Percentiles rank a stretch among this genome's conserved stretches.
Conservation (phyloP, 1,284 basidiomycete species). For the Heimioporus retisporus region DNA sequence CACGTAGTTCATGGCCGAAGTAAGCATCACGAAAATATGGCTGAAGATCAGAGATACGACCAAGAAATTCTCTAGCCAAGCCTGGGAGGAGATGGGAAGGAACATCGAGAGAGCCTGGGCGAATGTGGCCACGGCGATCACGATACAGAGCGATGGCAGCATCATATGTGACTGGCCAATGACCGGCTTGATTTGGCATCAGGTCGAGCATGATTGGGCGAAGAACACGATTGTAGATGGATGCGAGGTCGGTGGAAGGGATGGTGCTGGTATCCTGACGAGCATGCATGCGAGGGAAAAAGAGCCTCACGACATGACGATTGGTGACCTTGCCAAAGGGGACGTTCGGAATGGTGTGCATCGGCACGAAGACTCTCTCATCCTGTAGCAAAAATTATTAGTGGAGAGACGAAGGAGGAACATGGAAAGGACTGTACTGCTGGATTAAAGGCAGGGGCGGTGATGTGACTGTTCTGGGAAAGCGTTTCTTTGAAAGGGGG, state of each 20-base stretch:
- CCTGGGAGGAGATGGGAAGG: not conserved
- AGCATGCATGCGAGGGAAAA: not conserved
- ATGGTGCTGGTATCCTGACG: not conserved
- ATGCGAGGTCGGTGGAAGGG: not conserved
- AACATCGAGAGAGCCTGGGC: not conserved
- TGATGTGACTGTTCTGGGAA: not conserved
- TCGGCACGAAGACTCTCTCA: not conserved
- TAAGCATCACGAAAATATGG: conserved; percentile 20
- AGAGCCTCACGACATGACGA: not conserved
- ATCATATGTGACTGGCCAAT: not conserved
- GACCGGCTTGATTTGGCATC: not conserved
- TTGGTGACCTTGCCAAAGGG: not conserved
- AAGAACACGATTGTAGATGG: not conserved
- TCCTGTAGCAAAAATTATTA: not conserved
- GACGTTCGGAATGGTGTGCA: conserved; percentile 8
- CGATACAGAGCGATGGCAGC: not conserved
- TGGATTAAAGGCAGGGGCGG: not conserved
- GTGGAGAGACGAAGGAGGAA: not conserved
- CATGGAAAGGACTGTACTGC: not conserved
- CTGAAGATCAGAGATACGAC: not conserved
- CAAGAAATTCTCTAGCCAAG: not conserved
- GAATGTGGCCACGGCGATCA: not conserved
- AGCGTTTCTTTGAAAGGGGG: conserved; percentile 1
- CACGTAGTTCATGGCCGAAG: conserved; percentile 23
- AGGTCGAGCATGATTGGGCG: not conserved